These are phyloP conservation scores for Solanum chmielewskii DNA, from an alignment of 257 asterid genomes.

Conservation along the genomic window DNA sequence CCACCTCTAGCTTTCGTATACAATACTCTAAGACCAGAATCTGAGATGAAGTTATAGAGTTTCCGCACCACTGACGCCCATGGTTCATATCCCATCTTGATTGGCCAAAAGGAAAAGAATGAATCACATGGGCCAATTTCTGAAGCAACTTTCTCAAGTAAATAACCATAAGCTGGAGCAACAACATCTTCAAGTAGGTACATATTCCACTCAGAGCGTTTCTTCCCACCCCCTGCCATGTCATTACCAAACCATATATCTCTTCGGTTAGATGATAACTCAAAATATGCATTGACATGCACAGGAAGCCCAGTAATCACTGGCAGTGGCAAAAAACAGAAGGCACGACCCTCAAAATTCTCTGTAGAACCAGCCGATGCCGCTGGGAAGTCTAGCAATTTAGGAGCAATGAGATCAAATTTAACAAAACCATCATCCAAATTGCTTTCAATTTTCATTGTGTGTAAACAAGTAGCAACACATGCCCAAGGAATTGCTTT, in stretches of 20 bases:
- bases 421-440: slow-evolving; percentile 17
- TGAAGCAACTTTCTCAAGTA: slow-evolving; percentile 67
- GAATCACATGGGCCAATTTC: slow-evolving; percentile 77
- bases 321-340: slow-evolving; percentile 93
- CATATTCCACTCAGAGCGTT: slow-evolving; percentile 91
- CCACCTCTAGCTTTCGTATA: slow-evolving; percentile 90
- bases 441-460: slow-evolving; percentile 30
- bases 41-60: slow-evolving; percentile 62
- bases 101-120: slow-evolving; percentile 85
- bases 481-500: slow-evolving; percentile 88
- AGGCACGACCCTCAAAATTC: slow-evolving; percentile 83
- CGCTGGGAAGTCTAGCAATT: slow-evolving; percentile 28
- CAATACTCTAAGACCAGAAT: slow-evolving; percentile 54
- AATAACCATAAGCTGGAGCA: slow-evolving; percentile 91
- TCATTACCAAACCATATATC: slow-evolving; percentile 98
- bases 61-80: slow-evolving; percentile 75
- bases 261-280: slow-evolving; percentile 90
- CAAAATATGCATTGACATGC: slow-evolving; percentile 89
- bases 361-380: slow-evolving; percentile 21
- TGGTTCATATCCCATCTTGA: slow-evolving; percentile 59
- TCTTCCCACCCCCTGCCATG: slow-evolving; percentile 97
- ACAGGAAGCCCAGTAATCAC: slow-evolving; percentile 82
- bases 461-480: slow-evolving; percentile 63
- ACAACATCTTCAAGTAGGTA: slow-evolving; percentile 81
- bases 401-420: slow-evolving; percentile 28